Conservation (phyloP, 495 filamentous ascomycete species). For the Neurospora sp. region DNA sequence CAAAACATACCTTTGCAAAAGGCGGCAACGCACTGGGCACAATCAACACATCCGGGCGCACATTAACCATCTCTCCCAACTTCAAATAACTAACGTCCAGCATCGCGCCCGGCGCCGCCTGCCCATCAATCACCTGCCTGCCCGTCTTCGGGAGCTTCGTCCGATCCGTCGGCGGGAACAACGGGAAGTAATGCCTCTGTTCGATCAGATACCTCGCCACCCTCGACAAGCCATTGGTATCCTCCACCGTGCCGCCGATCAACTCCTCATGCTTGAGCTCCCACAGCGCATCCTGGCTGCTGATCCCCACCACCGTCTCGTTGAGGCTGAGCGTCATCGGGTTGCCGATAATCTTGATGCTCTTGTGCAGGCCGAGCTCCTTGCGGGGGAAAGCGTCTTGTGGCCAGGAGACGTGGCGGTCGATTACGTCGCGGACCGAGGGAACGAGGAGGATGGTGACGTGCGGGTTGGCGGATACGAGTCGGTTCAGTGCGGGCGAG, state of each 20-base stretch:
- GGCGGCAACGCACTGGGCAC: conserved; percentile 72
- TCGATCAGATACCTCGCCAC: conserved; percentile 65
- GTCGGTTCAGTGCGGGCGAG: conserved; percentile 51
- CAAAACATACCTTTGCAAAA: conserved; percentile 66
- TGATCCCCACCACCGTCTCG: conserved; percentile 69
- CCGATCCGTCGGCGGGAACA: conserved; percentile 70
- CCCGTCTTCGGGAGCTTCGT: conserved; percentile 53
- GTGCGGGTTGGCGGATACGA: conserved; percentile 57
- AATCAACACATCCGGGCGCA: conserved; percentile 75
- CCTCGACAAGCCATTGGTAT: conserved; percentile 53
- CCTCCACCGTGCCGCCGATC: conserved; percentile 37
- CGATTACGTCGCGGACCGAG: conserved; percentile 74
- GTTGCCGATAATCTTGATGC: conserved; percentile 70
- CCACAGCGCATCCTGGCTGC: conserved; percentile 71
- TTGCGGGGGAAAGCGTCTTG: conserved; percentile 69
- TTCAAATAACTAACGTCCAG: conserved; percentile 81
- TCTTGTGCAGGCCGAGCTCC: conserved; percentile 62
- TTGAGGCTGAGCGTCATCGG: conserved; percentile 80
- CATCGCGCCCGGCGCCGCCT: conserved; percentile 52
- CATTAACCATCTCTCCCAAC: conserved; percentile 79
- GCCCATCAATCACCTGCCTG: conserved; percentile 29
- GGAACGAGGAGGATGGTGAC: conserved; percentile 78
- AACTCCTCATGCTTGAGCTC: conserved; percentile 74
- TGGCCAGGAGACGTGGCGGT: conserved; percentile 79
- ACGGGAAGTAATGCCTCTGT: conserved; percentile 80